Base-by-base conservation (phyloP, 1,284 basidiomycete genomes). In the Omphalotus olearius region DNA sequence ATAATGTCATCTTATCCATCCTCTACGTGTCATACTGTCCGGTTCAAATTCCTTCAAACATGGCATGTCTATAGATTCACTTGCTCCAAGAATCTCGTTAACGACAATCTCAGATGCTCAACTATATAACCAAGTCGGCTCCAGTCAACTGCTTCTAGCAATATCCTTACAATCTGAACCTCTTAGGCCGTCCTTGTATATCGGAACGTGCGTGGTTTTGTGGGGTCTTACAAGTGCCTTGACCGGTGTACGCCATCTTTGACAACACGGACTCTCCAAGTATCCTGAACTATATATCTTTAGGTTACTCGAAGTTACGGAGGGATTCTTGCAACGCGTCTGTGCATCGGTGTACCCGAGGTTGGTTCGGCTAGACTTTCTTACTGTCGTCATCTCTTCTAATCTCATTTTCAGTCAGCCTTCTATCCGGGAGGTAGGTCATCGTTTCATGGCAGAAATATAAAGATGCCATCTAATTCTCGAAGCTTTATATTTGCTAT, bases 291-390 rank as follows among this genome's bases (percentile, higher is more conserved):
- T 17, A n/a, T n/a, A n/a, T n/a, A 14, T 26, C 7, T 42, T 2
- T 47, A 84, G 82, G 63, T 79, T 6, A 80, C 82, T 0, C 69
- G 71, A 25, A 78, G 74, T 57, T 82, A 78, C 51, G 66, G 68
- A 25, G 80, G 81, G 2, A 80, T 86, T 30, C 49, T 83, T n/a
- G 67, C 70, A 0, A 82, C 80, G 52, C 75, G 83, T 14, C 61
- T 85, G 11, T 82, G 82, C 59, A 78, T 85, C 47, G 82, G 83
- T 7, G 57, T 86, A 10, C 82, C 83, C 2, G 83, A 86, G 64
- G 76, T 74, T 47, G n/a, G 50, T 42, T 16, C 30, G 40, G n/a
- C 18, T 44, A 14, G 37, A 20, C 14, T 7, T 14, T 36, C 16
- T 28, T 9, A n/a, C n/a, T n/a, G n/a, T n/a, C n/a, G n/a, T n/a